Conservation (phyloP, 495 filamentous ascomycete genomes). For the Trichoderma virens region DNA sequence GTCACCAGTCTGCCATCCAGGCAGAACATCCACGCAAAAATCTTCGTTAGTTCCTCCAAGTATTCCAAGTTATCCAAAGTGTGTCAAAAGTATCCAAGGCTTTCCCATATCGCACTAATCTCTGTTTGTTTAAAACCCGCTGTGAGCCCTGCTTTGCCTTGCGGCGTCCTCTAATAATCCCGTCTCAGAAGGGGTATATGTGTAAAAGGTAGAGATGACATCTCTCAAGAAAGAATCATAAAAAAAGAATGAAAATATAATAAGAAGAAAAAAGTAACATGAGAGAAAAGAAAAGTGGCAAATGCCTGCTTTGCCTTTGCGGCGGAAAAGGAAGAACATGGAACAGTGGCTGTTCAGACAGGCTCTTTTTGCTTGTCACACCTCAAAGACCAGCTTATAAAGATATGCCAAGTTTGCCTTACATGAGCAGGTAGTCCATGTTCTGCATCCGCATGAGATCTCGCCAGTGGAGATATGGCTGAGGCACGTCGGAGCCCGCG, state of each 20-base stretch:
- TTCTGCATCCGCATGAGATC: constrained; percentile 87
- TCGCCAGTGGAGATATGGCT: constrained; percentile 79
- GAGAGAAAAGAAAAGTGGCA: constrained; percentile 13
- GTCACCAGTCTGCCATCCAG: constrained; percentile 2
- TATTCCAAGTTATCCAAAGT: not conserved
- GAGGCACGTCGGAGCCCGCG: constrained; percentile 32
- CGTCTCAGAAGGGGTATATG: constrained; percentile 17
- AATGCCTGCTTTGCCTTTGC: constrained; percentile 5
- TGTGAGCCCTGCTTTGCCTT: constrained; percentile 12
- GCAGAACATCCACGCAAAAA: not conserved
- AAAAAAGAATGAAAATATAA: constrained; percentile 17
- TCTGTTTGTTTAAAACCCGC: constrained; percentile 9
- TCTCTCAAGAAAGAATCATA: not conserved
- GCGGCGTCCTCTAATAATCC: constrained; percentile 11
- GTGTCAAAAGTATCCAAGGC: not conserved
- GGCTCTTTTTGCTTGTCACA: constrained; percentile 20
- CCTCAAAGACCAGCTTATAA: constrained; percentile 31
- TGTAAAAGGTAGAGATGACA: constrained; percentile 13
- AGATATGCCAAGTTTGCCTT: constrained; percentile 22
- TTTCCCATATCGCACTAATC: constrained; percentile 5
- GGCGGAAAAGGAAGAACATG: constrained; percentile 14
- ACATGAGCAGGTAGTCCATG: constrained; percentile 92
- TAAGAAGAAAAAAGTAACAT: constrained; percentile 17
- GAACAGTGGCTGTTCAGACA: constrained; percentile 14
- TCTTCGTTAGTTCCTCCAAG: not conserved